Percentiles rank a stretch among this genome's conserved stretches.
Evolutionary conservation across 129 eudicot genomes (phyloP).

Genomic region (Artemisia argyi): DNA sequence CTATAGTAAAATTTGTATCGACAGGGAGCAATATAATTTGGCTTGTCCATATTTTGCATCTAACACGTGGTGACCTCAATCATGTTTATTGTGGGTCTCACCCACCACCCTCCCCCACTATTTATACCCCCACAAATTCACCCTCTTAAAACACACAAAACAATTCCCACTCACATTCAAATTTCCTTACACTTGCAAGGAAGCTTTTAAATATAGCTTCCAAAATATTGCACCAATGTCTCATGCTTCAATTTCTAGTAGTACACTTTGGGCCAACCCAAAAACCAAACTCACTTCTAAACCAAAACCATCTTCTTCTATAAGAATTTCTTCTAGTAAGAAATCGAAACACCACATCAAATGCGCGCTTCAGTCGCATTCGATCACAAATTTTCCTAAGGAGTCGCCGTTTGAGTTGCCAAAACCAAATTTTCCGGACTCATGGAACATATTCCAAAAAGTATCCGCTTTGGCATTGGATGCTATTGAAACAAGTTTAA

Average conservation of each 20-base stretch:
- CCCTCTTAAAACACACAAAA: slow-evolving; percentile 3
- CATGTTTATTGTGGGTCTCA: slow-evolving; percentile 41
- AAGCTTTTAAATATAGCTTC: not conserved
- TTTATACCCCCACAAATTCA: slow-evolving; percentile 32
- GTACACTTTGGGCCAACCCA: slow-evolving; percentile 17
- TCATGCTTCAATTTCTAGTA: slow-evolving; percentile 11
- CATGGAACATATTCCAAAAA: slow-evolving; percentile 63
- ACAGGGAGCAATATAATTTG: not conserved
- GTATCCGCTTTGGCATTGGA: slow-evolving; percentile 61
- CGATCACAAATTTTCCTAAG: slow-evolving; percentile 40
- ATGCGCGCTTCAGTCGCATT: slow-evolving; percentile 42
- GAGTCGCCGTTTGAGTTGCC: slow-evolving; percentile 20
- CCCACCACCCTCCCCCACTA: slow-evolving; percentile 25
- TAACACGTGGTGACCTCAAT: slow-evolving; percentile 59
- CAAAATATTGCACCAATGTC: slow-evolving; percentile 21
- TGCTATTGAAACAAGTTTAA: slow-evolving; percentile 48
- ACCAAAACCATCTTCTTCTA: not conserved
- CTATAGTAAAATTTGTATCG: not conserved
- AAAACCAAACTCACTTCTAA: not conserved
- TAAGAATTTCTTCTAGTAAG: slow-evolving; percentile 15
- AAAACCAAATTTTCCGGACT: slow-evolving; percentile 1
- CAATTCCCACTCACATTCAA: slow-evolving; percentile 15
- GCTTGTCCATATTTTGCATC: slow-evolving; percentile 25
- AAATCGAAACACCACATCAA: slow-evolving; percentile 21
- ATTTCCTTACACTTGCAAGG: not conserved